Conservation (phyloP, 768 basidiomycete species). For the Tulasnella calospora region DNA sequence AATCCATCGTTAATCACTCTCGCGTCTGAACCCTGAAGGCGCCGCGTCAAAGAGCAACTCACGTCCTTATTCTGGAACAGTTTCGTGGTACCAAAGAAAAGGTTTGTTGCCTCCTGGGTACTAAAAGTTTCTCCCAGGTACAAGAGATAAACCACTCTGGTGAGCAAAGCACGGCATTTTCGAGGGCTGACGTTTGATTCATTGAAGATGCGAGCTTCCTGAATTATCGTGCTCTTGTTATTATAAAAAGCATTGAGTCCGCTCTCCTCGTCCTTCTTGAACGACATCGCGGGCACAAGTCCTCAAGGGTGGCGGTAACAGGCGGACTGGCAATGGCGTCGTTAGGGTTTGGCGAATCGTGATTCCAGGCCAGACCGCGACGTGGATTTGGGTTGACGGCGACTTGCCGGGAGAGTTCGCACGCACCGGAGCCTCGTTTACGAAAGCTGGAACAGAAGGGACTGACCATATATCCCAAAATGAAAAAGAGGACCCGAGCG, state of each 20-base stretch:
- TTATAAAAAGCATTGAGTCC: constrained; percentile 86
- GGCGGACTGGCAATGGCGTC: not conserved
- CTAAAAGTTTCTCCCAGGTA: constrained; percentile 94
- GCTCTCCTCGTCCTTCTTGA: constrained; percentile 95
- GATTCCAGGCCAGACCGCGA: constrained; percentile 12
- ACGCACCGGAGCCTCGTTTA: not conserved
- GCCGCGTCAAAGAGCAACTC: constrained; percentile 36
- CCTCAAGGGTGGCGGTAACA: not conserved
- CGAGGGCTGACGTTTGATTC: constrained; percentile 97
- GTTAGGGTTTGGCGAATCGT: not conserved
- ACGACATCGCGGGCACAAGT: constrained; percentile 49
- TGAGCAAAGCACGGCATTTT: constrained; percentile 93
- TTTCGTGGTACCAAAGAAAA: constrained; percentile 99
- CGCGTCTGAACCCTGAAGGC: constrained; percentile 14
- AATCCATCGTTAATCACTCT: constrained; percentile 21
- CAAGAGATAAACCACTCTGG: constrained; percentile 91
- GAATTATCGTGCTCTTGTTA: constrained; percentile 97
- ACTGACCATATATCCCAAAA: no score
- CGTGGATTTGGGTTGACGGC: constrained; percentile 9
- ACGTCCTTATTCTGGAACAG: constrained; percentile 99
- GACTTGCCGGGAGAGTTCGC: not conserved
- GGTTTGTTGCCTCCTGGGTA: constrained; percentile 91
- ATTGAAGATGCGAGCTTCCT: constrained; percentile 98
- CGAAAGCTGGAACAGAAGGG: no score
- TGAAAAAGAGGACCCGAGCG: no score